Evolutionary conservation across 257 asterid genomes (phyloP).

Genomic region (Solanum sejunctum): DNA sequence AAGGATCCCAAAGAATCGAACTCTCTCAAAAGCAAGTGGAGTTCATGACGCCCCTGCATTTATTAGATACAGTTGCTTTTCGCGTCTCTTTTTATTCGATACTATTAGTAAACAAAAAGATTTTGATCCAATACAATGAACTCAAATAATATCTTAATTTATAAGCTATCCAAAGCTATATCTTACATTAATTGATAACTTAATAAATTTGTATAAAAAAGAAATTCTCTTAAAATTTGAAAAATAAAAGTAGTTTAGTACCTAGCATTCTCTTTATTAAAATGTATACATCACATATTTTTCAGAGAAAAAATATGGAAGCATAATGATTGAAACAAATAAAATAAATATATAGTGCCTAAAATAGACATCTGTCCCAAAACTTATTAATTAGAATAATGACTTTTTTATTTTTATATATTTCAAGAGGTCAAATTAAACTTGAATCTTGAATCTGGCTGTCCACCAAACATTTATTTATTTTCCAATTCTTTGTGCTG

Average conservation of each 20-base stretch:
- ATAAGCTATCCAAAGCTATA: background rate
- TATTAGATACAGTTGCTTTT: too few relatives aligned
- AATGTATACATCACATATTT: background rate
- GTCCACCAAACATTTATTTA: background rate
- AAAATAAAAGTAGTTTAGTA: background rate
- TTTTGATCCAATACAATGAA: background rate
- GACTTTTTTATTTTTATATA: background rate
- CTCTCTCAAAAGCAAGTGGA: too few relatives aligned
- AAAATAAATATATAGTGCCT: background rate
- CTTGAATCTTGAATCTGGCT: background rate
- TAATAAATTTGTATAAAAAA: background rate
- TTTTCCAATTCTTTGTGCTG: background rate
- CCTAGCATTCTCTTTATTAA: background rate
- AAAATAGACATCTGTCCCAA: background rate
- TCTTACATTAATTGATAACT: background rate
- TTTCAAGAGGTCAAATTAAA: background rate
- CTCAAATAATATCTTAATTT: background rate
- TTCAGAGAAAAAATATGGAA: background rate
- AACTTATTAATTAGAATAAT: background rate
- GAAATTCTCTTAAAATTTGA: background rate
- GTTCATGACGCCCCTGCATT: too few relatives aligned
- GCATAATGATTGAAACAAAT: background rate
- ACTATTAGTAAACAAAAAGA: background rate
- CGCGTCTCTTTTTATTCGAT: too few relatives aligned
- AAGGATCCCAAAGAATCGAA: too few relatives aligned